Evolutionary conservation across 768 basidiomycete species (phyloP).

Genomic region (Galerina sulciceps): DNA sequence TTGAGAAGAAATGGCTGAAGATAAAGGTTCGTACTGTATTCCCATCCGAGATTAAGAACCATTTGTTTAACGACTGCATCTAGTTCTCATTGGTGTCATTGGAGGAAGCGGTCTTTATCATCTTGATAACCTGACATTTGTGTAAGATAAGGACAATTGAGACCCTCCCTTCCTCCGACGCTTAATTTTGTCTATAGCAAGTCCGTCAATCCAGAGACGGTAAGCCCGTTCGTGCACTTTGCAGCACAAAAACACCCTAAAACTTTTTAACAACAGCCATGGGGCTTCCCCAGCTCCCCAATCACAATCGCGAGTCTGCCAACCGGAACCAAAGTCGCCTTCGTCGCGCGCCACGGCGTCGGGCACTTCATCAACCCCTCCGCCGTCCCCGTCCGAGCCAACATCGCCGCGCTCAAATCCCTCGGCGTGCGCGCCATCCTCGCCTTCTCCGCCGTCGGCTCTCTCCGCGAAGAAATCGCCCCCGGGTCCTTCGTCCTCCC

Average conservation of each 20-base stretch:
- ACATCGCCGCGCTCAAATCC: constrained; percentile 93
- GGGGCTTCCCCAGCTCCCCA: constrained; percentile 90
- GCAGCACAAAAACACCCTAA: not conserved
- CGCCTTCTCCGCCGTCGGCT: constrained; percentile 96
- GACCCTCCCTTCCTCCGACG: not conserved
- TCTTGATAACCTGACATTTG: constrained; percentile 85
- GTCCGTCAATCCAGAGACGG: constrained; percentile 81
- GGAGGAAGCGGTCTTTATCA: constrained; percentile 94
- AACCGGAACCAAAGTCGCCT: constrained; percentile 81
- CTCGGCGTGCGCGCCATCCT: constrained; percentile 89
- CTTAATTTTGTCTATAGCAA: constrained; percentile 45
- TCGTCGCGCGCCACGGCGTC: constrained; percentile 89
- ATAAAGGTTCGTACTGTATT: constrained; percentile 14
- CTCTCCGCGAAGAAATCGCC: constrained; percentile 88
- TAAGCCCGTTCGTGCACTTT: constrained; percentile 34
- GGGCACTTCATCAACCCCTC: constrained; percentile 83
- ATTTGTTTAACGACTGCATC: not conserved
- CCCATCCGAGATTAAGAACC: too few species aligned
- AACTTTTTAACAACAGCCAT: constrained; percentile 62
- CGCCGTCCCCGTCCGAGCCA: constrained; percentile 83
- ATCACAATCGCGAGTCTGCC: constrained; percentile 92
- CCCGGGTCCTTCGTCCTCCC: constrained; percentile 91
- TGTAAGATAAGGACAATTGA: constrained; percentile 53
- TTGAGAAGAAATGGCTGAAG: constrained; percentile 12
- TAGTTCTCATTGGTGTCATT: constrained; percentile 87